phyloP scores from a whole-genome alignment of 73 alveolate species.

The Halteria grandinella region DNA sequence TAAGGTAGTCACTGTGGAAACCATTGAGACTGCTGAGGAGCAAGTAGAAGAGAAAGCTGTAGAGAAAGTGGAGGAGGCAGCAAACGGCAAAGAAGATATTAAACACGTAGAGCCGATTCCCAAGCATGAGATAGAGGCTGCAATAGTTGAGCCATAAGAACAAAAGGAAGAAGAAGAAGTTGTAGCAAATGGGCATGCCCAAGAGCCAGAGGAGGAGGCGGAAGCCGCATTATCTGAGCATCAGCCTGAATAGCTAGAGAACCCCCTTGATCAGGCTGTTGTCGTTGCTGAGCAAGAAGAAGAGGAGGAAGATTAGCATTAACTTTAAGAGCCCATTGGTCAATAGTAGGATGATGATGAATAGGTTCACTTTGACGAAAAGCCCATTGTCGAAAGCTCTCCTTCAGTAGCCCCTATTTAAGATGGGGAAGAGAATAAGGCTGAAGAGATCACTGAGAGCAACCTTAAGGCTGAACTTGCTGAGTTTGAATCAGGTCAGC shows the following conservation, averaged over 20 bases:
- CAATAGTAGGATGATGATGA: neutral
- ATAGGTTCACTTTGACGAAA: neutral
- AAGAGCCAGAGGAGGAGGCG: neutral
- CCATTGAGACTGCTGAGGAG: neutral
- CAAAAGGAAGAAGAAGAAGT: slow-evolving; percentile 3
- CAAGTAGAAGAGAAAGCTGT: slow-evolving; percentile 1
- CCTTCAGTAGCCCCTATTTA: too few relatives aligned
- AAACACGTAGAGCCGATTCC: neutral
- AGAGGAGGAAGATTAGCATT: neutral
- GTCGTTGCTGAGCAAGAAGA: too few relatives aligned
- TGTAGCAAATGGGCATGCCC: neutral
- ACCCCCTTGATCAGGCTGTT: too few relatives aligned
- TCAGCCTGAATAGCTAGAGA: too few relatives aligned
- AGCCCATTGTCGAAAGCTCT: too few relatives aligned
- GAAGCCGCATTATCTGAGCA: too few relatives aligned
- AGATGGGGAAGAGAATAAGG: too few relatives aligned
- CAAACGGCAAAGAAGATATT: neutral
- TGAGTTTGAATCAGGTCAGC: slow-evolving; percentile 1
- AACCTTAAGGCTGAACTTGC: neutral
- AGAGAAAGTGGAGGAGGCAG: neutral
- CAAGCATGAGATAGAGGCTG: neutral
- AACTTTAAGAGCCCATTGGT: neutral
- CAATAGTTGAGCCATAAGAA: neutral
- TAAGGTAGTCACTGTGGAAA: neutral
- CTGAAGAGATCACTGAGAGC: too few relatives aligned